Evolutionary conservation across 371 early-diverging fungal genomes (phyloP), one percentile per base, ranked within the genome.

Genomic region (Zychaea mexicana): DNA sequence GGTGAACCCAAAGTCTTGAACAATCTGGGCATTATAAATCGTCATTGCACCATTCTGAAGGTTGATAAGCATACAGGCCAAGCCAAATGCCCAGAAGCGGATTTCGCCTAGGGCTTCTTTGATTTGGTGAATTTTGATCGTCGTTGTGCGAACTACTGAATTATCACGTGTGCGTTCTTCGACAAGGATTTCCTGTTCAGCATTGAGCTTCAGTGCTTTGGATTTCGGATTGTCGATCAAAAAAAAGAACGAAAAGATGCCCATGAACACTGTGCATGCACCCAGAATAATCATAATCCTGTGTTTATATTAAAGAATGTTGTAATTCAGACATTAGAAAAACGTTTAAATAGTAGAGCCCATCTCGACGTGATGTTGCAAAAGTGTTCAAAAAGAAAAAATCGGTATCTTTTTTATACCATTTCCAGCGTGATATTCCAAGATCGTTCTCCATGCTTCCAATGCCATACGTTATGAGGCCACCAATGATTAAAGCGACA

Each of bases 381-480:
- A n/a, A n/a, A n/a, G n/a, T n/a, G n/a, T n/a, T n/a, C 24, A 36
- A 22, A 21, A 12, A 52, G 26, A 19, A 52, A 52, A 21, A 3
- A 31, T 17, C 30, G 22, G 12, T 5, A 8, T 30, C 9, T 21
- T 36, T 36, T 39, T 22, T 24, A 58, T 70, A 79, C 85, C 89
- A 89, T 70, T 78, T 74, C 90, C 91, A 89, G 9, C 69, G 60
- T n/a, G 57, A 27, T 17, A 88, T 60, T 15, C 72, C 74, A 8
- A 61, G 67, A 30, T 68, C 66, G 15, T 72, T 60, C 15, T 75
- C 67, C 61, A 90, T 85, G 31, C 74, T 62, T 19, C 62, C 72
- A 38, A 91, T 76, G 7, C 85, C 89, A 52, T 86, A 84, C 4
- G 87, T 80, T 4, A 88, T 74, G 3, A 88, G 77, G 0, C 88